Base-by-base conservation (phyloP, 1,284 basidiomycete genomes). In the Tilletia indica region DNA sequence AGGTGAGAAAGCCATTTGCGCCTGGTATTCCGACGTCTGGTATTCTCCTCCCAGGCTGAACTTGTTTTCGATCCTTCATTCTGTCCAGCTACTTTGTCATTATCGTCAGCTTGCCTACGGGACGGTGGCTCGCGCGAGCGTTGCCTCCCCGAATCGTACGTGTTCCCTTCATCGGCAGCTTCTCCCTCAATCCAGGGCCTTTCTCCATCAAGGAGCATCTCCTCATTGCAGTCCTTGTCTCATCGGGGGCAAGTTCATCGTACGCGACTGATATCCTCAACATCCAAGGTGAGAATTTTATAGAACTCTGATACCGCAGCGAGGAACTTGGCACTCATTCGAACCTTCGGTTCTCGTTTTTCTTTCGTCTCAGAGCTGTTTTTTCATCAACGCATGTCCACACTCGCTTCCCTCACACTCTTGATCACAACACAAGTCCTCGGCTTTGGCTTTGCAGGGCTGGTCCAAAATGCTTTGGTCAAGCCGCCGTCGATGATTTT, bases 81-180 rank as follows among this genome's bases (percentile, higher is more conserved):
- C 87, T 87, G 0, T 83, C 82, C 86, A 47, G 83, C 82, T 88
- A 88, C 83, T 88, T 89, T 80, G 86, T 88, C 74, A 87, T 88
- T 67, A 83, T 89, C 25, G 76, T 86, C 56, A 81, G 83, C 19
- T 85, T 87, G 39, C 87, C 87, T 0, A 78, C 88, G 3, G 87
- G 87, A 0, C 83, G 82, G 54, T 84, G 80, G 74, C 76, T 86
- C 0, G 85, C 85, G 0, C 80, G 84, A 36, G 72, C 73, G 0
- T 61, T 82, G 11, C 81, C 82, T 1, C 76, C 78, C 38, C 51
- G 83, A 4, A 75, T 85, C 9, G 69, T 86, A 16, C 81, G 83
- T 5, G 2, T 83, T 1, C 73, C 69, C n/a, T 63, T 75, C 16
- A 70, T 76, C 64, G 77, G 77, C 34, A 78, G 70, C 72, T 73